Base-by-base conservation (phyloP, 768 basidiomycete species). In the Amanita pseudoporphyria region DNA sequence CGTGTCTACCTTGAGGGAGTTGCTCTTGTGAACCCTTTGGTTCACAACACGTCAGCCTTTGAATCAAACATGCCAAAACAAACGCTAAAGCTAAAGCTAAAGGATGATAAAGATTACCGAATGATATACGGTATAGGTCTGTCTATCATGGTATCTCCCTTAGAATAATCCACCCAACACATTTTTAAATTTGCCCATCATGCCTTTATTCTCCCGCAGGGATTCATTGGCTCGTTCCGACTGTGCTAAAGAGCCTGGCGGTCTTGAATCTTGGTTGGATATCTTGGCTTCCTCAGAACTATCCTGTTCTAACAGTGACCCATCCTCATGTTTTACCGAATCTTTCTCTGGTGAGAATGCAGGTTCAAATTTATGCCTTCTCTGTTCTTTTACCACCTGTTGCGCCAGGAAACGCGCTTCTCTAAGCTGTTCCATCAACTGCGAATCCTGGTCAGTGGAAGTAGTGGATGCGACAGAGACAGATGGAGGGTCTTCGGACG, bases 1-100 rank as follows among this genome's bases (percentile, higher is more conserved):
- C 64, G 65, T 67, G 56, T 63, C 22, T 48, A 60, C 70, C 66
- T 67, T 71, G 67, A 63, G 64, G 62, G 60, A 10, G 18, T 49
- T 19, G n/a, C n/a, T 40, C 19, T 46, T 60, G 56, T 58, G 60
- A 57, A 57, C 52, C 57, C 55, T 54, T 58, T 50, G 57, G 57
- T 54, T 41, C 47, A 42, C 35, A 49, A 44, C 55, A 51, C 58
- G 47, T 52, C 41, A 51, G 47, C 65, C 53, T 67, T 12, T 6
- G 48, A 61, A 62, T 51, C 57, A 71, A 71, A 66, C 57, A 68
- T 36, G 2, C 21, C 30, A 61, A 69, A 67, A 63, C 16, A 49
- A 26, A 42, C 24, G 21, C 40, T 45, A 47, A 48, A 45, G 9
- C 35, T n/a, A 18, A 47, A 3, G 21, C 21, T 28, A 28, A 28